Base-by-base conservation (phyloP, 495 filamentous ascomycete genomes). In the Penicillium argentinense region DNA sequence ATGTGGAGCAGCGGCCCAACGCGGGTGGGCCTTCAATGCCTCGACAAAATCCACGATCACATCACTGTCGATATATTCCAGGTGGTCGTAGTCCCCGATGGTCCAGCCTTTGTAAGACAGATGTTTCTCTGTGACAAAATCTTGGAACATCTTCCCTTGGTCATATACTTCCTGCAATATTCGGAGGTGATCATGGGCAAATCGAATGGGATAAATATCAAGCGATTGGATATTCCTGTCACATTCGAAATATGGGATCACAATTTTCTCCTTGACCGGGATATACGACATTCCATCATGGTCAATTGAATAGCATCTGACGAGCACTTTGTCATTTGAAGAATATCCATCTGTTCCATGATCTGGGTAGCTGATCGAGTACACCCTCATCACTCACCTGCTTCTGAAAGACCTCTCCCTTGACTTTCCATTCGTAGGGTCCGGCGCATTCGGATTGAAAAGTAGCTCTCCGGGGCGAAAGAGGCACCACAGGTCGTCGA, bases 41-140 rank as follows among this genome's bases (percentile, higher is more conserved):
- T 40, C 38, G 3, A 27, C 38, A 40, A 40, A 40, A 40, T 40
- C 38, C 5, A 40, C 38, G 17, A 40, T 40, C 19, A 40, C 38
- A 26, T 40, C 22, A 26, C 38, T 40, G 22, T 40, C 38, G 9
- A 40, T 40, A 22, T 40, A 40, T 26, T 40, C 38, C 13, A 22
- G 38, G n/a, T 25, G 14, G 9, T 40, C 38, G 17, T 40, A 14
- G 22, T 40, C 38, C 12, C 38, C 38, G 16, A 40, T 16, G 13
- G 38, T 40, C 38, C 38, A 40, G 19, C 38, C 38, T 22, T 40
- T 25, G 23, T 16, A 40, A 9, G 23, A 40, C 22, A 40, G 9
- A 16, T 24, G 14, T 14, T 27, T 24, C 11, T 40, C 38, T 5
- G 21, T 13, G 8, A 40, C 16, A 22, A 13, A 40, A 9, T 7